A percentile compares a stretch with the other conserved stretches of the same genome.
Conservation (phyloP, 2,329 filamentous ascomycete species). For the Penicillium occitanis region DNA sequence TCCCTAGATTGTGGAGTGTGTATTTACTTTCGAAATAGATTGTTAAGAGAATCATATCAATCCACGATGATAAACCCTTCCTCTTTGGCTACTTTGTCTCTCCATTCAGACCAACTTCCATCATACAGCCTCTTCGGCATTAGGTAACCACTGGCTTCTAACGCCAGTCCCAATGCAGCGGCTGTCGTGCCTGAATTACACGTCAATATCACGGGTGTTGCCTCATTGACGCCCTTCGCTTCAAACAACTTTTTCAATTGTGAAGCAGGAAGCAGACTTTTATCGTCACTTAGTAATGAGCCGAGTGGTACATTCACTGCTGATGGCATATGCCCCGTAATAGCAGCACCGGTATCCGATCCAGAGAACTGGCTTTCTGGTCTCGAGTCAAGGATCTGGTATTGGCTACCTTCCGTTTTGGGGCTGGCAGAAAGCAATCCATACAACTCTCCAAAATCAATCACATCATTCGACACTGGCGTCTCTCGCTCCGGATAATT, state of each 20-base stretch:
- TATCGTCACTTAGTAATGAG: slow-evolving; percentile 24
- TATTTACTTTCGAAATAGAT: background rate
- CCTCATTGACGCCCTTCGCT: slow-evolving; percentile 23
- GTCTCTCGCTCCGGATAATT: background rate
- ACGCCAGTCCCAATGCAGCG: slow-evolving; percentile 29
- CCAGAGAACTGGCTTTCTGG: slow-evolving; percentile 27
- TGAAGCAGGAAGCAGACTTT: slow-evolving; percentile 20
- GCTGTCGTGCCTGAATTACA: slow-evolving; percentile 36
- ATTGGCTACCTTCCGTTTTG: background rate
- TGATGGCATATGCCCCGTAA: slow-evolving; percentile 30
- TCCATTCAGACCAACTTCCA: slow-evolving; percentile 37
- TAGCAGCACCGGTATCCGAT: slow-evolving; percentile 21
- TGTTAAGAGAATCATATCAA: background rate
- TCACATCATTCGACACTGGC: background rate
- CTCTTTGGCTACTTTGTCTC: slow-evolving; percentile 23
- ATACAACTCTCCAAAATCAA: background rate
- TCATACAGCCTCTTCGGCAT: slow-evolving; percentile 30
- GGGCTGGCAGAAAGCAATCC: background rate
- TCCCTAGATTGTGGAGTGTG: background rate
- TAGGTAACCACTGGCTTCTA: slow-evolving; percentile 25
- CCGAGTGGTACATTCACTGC: slow-evolving; percentile 31
- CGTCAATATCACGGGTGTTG: slow-evolving; percentile 26
- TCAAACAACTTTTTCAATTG: slow-evolving; percentile 22
- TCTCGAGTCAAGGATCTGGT: slow-evolving; percentile 29
- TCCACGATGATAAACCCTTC: background rate